Evolutionary conservation across 1,284 basidiomycete genomes (phyloP).

Genomic region (Cronartium quercuum): DNA sequence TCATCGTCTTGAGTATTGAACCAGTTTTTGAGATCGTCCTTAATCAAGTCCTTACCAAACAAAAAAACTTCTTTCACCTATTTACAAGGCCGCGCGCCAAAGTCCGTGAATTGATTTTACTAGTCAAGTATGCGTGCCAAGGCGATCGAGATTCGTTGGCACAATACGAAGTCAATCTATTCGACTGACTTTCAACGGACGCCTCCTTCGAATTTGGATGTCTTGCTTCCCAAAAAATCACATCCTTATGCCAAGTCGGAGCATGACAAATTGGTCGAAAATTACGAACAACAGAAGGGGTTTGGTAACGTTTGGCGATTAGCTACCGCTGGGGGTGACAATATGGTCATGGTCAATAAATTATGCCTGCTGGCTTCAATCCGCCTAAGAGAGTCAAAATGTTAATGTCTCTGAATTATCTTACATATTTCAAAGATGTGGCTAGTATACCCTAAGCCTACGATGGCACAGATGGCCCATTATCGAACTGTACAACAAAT

Average conservation of each 20-base stretch:
- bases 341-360: conserved; percentile 74
- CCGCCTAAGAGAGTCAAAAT: no score
- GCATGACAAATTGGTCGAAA: conserved; percentile 37
- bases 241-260: conserved; percentile 31
- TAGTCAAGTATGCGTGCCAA: conserved; percentile 62
- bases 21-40: no score
- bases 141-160: conserved; percentile 85
- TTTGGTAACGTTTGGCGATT: conserved; percentile 64
- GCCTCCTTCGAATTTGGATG: conserved; percentile 52
- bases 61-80: no score
- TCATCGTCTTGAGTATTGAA: no score
- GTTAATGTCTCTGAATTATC: conserved; percentile 20
- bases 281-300: conserved; percentile 44
- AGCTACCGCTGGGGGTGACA: conserved; percentile 93
- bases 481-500: conserved; percentile 10
- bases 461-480: conserved; percentile 52
- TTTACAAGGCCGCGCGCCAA: no score
- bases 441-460: conserved; percentile 86
- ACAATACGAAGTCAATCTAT: conserved; percentile 80
- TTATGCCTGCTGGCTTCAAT: background rate
- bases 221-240: conserved; percentile 49
- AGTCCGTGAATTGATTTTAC: no score
- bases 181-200: conserved; percentile 85
- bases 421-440: conserved; percentile 60
- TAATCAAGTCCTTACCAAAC: no score